Evolutionary conservation across 2,329 filamentous ascomycete genomes (phyloP).

Genomic region (Neurospora crassa): DNA sequence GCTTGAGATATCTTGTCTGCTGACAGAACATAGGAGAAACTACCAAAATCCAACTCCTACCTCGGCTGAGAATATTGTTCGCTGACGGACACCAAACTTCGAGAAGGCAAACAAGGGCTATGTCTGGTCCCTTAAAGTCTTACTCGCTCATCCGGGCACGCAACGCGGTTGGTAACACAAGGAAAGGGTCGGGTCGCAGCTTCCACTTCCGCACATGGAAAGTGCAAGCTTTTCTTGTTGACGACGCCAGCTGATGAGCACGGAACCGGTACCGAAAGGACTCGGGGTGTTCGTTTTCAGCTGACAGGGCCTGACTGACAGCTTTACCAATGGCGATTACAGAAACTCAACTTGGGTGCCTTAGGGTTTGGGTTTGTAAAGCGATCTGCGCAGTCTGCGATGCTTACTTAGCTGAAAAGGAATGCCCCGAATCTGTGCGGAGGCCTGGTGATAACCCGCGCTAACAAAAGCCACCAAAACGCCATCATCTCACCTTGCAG

Average conservation of each 20-base stretch:
- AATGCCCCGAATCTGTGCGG: no score
- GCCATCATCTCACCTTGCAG: not conserved
- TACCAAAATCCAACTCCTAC: not conserved
- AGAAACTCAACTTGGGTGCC: no score
- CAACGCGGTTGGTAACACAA: not conserved
- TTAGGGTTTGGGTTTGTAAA: no score
- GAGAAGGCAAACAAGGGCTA: not conserved
- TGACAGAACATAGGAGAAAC: not conserved
- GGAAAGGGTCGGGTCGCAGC: not conserved
- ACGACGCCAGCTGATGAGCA: not conserved
- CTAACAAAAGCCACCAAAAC: not conserved
- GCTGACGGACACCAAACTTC: not conserved
- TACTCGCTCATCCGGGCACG: not conserved
- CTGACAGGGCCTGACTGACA: no score
- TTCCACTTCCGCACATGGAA: not conserved
- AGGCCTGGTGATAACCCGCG: not conserved
- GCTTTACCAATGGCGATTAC: no score
- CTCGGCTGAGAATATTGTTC: not conserved
- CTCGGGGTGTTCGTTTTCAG: no score
- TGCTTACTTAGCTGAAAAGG: no score
- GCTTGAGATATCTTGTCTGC: not conserved
- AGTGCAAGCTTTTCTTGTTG: not conserved
- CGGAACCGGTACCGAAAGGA: not conserved
- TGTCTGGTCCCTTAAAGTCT: not conserved
- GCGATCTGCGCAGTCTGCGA: no score